Conservation (phyloP, 2,329 filamentous ascomycete genomes). For the Trichoderma sp. region DNA sequence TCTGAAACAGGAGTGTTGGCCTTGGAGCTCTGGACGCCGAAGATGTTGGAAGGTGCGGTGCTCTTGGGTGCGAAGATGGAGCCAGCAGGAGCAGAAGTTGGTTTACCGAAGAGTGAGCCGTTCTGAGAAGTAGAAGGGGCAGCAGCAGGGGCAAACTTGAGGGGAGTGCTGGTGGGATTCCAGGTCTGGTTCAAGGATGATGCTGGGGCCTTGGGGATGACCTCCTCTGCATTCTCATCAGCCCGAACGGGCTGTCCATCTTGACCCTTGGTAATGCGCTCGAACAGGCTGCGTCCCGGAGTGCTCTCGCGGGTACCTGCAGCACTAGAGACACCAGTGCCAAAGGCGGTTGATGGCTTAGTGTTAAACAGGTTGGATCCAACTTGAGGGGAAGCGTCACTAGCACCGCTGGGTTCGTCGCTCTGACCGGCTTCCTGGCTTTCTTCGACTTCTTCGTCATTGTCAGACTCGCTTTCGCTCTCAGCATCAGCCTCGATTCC, state of each 20-base stretch:
- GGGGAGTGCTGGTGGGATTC: slow-evolving; percentile 48
- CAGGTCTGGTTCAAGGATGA: slow-evolving; percentile 39
- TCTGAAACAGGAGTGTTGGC: slow-evolving; percentile 27
- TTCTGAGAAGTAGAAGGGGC: slow-evolving; percentile 23
- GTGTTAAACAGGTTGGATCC: slow-evolving; percentile 28
- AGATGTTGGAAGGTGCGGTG: slow-evolving; percentile 34
- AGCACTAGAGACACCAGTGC: slow-evolving; percentile 33
- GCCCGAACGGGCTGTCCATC: slow-evolving; percentile 50
- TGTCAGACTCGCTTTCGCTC: slow-evolving; percentile 36
- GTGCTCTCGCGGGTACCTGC: slow-evolving; percentile 45
- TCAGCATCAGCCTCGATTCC: slow-evolving; percentile 48
- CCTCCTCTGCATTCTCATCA: slow-evolving; percentile 27
- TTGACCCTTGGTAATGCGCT: slow-evolving; percentile 50
- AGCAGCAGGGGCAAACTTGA: slow-evolving; percentile 49
- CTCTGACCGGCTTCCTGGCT: slow-evolving; percentile 43
- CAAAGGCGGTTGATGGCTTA: slow-evolving; percentile 31
- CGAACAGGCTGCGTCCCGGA: slow-evolving; percentile 52
- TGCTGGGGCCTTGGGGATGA: slow-evolving; percentile 28
- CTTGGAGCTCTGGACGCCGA: slow-evolving; percentile 34
- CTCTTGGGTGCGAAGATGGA: slow-evolving; percentile 40
- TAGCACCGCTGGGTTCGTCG: slow-evolving; percentile 42
- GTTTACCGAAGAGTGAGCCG: slow-evolving; percentile 33
- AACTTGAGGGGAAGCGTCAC: slow-evolving; percentile 38
- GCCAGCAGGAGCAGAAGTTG: slow-evolving; percentile 30
- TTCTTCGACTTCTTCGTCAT: slow-evolving; percentile 34